Conservation (phyloP, 2,329 filamentous ascomycete species). For the Aspergillus sclerotialis region DNA sequence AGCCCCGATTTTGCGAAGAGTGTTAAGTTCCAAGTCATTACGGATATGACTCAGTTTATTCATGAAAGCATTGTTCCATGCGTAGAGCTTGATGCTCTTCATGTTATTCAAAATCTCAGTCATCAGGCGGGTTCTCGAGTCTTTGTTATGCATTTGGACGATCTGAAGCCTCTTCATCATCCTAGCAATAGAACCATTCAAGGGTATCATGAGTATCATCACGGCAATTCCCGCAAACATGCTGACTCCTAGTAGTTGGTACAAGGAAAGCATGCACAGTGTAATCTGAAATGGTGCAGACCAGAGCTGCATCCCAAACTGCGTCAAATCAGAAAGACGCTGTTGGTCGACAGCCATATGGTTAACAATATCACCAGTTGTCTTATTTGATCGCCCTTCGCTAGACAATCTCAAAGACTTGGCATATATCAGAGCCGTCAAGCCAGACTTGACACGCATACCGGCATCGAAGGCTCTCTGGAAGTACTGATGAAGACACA, state of each 20-base stretch:
- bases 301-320: constrained; percentile 93
- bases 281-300: constrained; percentile 94
- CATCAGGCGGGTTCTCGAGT: constrained; percentile 83
- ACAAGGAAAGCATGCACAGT: constrained; percentile 91
- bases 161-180: constrained; percentile 95
- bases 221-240: constrained; percentile 93
- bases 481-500: constrained; percentile 94
- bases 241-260: constrained; percentile 87
- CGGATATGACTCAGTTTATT: constrained; percentile 92
- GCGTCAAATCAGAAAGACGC: constrained; percentile 85
- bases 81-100: constrained; percentile 98
- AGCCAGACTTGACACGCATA: constrained; percentile 89
- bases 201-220: constrained; percentile 95
- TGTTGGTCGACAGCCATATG: constrained; percentile 99
- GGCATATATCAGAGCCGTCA: constrained; percentile 85
- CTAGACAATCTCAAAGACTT: constrained; percentile 89
- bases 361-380: constrained; percentile 96
- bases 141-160: constrained; percentile 98
- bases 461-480: constrained; percentile 90
- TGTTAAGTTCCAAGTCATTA: constrained; percentile 93
- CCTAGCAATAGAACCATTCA: constrained; percentile 86
- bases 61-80: constrained; percentile 96
- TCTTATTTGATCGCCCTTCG: constrained; percentile 80
- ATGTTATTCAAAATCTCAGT: constrained; percentile 99
- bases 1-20: constrained; percentile 89